A percentile compares a stretch with the other conserved stretches of the same genome.
Evolutionary conservation across 2,329 filamentous ascomycete genomes (phyloP).

Genomic region (Stenocarpella maydis): DNA sequence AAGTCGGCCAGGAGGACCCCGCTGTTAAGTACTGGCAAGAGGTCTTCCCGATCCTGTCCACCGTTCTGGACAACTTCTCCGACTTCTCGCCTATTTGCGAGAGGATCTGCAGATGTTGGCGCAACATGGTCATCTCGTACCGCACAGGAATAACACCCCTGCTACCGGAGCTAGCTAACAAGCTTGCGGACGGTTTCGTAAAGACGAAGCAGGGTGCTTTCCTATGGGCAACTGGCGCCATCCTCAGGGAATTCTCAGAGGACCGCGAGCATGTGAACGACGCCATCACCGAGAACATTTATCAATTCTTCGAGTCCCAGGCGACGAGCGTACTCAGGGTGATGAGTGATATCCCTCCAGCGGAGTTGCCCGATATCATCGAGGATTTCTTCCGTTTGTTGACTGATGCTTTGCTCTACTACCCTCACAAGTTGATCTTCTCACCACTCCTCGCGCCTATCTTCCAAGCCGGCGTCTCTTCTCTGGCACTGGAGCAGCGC

Average conservation of each 20-base stretch:
- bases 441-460: slow-evolving; percentile 83
- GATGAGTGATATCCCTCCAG: slow-evolving; percentile 80
- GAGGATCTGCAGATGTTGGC: slow-evolving; percentile 92
- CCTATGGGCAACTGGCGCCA: slow-evolving; percentile 96
- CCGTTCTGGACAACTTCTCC: slow-evolving; percentile 88
- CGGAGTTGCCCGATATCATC: slow-evolving; percentile 83
- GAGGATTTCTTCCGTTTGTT: slow-evolving; percentile 96
- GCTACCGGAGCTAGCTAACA: slow-evolving; percentile 85
- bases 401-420: slow-evolving; percentile 91
- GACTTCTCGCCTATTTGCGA: slow-evolving; percentile 89
- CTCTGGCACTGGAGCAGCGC: slow-evolving; percentile 87
- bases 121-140: slow-evolving; percentile 96
- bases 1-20: slow-evolving; percentile 78
- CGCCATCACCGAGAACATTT: slow-evolving; percentile 86
- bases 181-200: slow-evolving; percentile 85
- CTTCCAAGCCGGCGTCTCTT: slow-evolving; percentile 85
- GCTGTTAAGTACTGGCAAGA: slow-evolving; percentile 97
- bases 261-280: slow-evolving; percentile 85
- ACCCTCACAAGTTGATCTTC: slow-evolving; percentile 82
- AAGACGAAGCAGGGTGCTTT: slow-evolving; percentile 93
- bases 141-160: slow-evolving; percentile 87
- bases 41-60: slow-evolving; percentile 86
- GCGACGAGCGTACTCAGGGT: slow-evolving; percentile 88
- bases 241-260: slow-evolving; percentile 93
- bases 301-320: slow-evolving; percentile 93